Conservation (phyloP, 2,329 filamentous ascomycete genomes). For the Pseudogymnoascus sp. region DNA sequence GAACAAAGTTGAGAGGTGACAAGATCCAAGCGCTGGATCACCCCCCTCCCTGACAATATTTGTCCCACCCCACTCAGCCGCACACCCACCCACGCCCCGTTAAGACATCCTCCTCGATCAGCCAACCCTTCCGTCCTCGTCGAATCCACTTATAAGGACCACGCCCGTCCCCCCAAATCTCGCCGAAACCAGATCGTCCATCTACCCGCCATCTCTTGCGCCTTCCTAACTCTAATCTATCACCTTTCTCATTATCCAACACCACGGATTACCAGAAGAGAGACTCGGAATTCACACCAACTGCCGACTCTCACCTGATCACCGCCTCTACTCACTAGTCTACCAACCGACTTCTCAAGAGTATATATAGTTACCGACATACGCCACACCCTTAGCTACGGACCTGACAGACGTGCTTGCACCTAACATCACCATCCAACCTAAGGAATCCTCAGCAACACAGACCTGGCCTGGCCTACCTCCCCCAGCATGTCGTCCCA, state of each 20-base stretch:
- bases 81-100: background rate
- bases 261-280: background rate
- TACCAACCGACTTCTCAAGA: background rate
- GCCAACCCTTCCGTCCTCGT: background rate
- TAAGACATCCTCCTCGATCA: background rate
- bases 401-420: background rate
- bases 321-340: background rate
- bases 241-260: background rate
- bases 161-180: background rate
- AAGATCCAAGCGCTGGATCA: background rate
- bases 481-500: constrained; percentile 32
- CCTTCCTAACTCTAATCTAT: background rate
- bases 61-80: background rate
- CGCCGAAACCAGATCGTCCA: background rate
- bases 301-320: background rate
- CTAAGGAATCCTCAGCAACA: background rate
- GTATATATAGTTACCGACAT: background rate
- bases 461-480: background rate
- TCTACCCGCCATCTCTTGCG: background rate
- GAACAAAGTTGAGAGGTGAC: background rate
- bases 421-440: background rate
- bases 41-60: background rate
- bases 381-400: background rate
- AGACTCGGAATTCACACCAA: background rate
- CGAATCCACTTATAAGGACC: background rate